Evolutionary conservation across 768 basidiomycete species (phyloP), one percentile per base, ranked within the genome.

Genomic region (Termitomyces sp.): DNA sequence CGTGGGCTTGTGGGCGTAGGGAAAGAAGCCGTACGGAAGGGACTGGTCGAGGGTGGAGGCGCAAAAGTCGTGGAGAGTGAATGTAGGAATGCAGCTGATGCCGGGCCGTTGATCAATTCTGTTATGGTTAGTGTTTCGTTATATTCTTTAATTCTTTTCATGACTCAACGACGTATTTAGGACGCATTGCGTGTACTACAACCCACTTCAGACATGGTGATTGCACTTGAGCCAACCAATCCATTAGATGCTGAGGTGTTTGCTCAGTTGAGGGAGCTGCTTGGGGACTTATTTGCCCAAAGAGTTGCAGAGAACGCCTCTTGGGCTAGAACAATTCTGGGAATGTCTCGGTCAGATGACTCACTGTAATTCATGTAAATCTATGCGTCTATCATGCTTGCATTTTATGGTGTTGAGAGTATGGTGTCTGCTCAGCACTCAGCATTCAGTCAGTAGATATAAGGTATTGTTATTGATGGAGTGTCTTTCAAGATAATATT

Each of bases 1-100:
- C 85, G 94, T 2, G 93, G 93, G 18, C 79, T 97, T 32, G 80
- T 91, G 24, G 89, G 88, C 16, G 86, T 95, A 3, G 93, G 93
- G 0, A 87, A 91, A 64, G 91, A 93, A 61, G 92, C 92, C 10
- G 84, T 93, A 8, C 74, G 89, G 39, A 90, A 93, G 69, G 92
- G 92, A 0, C 74, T 94, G 12, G 80, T 94, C 2, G 89, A 91
- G 61, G 87, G 89, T 20, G 88, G 89, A 3, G 92, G 91, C 16
- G 88, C 88, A 6, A 84, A 82, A 53, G 82, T 89, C 5, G 82
- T 93, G 4, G 89, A 87, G 3, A 83, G 79, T 40, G 90, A 91
- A 67, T 86, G 82, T 60, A 70, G 75, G 33, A 69, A 65, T n/a
- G 64, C 61, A 26, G 61, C 55, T 4, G 81, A 81, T 49, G 71